Evolutionary conservation across 2,329 filamentous ascomycete genomes (phyloP).

Genomic region (Alternaria arborescens): DNA sequence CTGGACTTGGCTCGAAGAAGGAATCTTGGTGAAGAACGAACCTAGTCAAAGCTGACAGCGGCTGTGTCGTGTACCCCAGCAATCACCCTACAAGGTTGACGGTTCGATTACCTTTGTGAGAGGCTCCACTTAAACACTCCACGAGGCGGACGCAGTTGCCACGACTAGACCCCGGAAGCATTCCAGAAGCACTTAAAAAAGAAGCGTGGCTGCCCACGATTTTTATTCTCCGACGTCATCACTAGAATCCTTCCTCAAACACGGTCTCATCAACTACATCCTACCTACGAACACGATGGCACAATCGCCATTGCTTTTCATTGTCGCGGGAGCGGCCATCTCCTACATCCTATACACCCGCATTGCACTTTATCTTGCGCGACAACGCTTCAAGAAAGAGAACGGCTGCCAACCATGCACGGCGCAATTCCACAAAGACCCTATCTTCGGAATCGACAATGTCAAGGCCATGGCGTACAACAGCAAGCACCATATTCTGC

Average conservation of each 20-base stretch:
- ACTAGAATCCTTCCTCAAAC: not conserved
- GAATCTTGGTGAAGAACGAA: not conserved
- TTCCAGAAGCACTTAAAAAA: not conserved
- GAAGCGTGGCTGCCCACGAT: not conserved
- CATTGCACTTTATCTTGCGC: constrained; percentile 47
- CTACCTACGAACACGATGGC: constrained; percentile 25
- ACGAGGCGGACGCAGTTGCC: constrained; percentile 2
- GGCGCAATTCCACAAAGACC: constrained; percentile 62
- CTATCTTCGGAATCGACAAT: constrained; percentile 62
- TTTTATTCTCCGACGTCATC: constrained; percentile 5
- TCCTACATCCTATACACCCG: constrained; percentile 48
- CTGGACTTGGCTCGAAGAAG: not conserved
- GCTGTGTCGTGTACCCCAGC: not conserved
- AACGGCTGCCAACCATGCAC: constrained; percentile 60
- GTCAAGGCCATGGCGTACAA: constrained; percentile 54
- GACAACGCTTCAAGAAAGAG: constrained; percentile 50
- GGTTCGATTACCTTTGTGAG: not conserved
- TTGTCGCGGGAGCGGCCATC: constrained; percentile 42
- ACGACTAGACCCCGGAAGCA: not conserved
- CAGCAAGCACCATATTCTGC: constrained; percentile 39
- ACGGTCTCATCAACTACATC: not conserved
- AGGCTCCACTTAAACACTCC: not conserved
- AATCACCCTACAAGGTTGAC: not conserved
- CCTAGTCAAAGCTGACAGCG: not conserved
- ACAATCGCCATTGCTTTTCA: constrained; percentile 37